These are phyloP conservation scores for Aspergillus ochraceoroseus DNA, from an alignment of 2,329 filamentous ascomycete species.

Conservation along the genomic window DNA sequence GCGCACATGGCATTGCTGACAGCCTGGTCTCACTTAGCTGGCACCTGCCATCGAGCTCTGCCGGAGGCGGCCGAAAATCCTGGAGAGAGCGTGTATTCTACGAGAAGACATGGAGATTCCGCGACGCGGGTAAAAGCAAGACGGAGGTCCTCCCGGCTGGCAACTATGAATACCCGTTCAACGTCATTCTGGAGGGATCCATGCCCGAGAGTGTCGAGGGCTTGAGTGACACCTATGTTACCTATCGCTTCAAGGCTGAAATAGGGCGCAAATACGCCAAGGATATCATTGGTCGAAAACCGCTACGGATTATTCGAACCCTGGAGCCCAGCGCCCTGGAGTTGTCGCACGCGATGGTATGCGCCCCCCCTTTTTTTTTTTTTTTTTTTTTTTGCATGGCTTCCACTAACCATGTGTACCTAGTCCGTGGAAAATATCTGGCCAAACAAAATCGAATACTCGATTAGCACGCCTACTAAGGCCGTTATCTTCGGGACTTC, in stretches of 20 bases:
- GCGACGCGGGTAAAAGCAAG: slow-evolving; percentile 48
- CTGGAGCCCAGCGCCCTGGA: slow-evolving; percentile 71
- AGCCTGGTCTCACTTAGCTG: slow-evolving; percentile 23
- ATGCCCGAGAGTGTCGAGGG: slow-evolving; percentile 86
- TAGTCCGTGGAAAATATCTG: slow-evolving; percentile 88
- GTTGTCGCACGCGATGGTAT: slow-evolving; percentile 75
- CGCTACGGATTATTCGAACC: slow-evolving; percentile 71
- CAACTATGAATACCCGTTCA: slow-evolving; percentile 81
- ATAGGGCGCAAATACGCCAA: slow-evolving; percentile 86
- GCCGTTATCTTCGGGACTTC: slow-evolving; percentile 89
- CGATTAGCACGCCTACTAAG: slow-evolving; percentile 86
- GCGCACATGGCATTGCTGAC: slow-evolving; percentile 9
- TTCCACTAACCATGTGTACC: slow-evolving; percentile 18
- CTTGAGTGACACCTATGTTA: slow-evolving; percentile 75
- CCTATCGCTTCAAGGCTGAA: slow-evolving; percentile 86
- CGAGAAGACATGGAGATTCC: slow-evolving; percentile 68
- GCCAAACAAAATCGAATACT: slow-evolving; percentile 97
- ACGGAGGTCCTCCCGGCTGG: slow-evolving; percentile 60
- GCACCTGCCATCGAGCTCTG: slow-evolving; percentile 37
- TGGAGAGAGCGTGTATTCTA: slow-evolving; percentile 53
- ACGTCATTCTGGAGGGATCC: slow-evolving; percentile 63
- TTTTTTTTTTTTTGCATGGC: neutral
- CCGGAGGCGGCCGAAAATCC: slow-evolving; percentile 35
- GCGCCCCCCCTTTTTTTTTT: slow-evolving; percentile 2
- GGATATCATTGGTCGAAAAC: slow-evolving; percentile 75